Percentiles rank a stretch among this genome's conserved stretches.
Conservation (phyloP, 495 filamentous ascomycete species). For the Tuber umbilicatum region DNA sequence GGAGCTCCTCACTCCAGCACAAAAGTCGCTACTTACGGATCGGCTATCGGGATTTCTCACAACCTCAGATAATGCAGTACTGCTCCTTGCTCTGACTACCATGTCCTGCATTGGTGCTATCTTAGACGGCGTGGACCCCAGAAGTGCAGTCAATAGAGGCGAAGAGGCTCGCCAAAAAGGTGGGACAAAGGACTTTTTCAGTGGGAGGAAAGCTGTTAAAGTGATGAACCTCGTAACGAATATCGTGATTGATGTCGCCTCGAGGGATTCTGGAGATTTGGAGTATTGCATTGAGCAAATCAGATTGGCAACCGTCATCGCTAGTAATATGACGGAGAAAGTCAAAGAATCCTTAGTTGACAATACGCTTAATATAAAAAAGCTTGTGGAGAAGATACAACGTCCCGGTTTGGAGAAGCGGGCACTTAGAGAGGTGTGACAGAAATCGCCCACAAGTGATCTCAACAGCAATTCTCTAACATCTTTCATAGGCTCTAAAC, state of each 20-base stretch:
- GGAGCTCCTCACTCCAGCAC: constrained; percentile 27
- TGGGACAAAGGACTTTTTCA: constrained; percentile 34
- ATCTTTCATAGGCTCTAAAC: constrained; percentile 16
- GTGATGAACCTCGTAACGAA: constrained; percentile 34
- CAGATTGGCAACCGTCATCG: constrained; percentile 33
- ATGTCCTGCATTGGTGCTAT: constrained; percentile 27
- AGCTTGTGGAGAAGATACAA: constrained; percentile 33
- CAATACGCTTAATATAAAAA: constrained; percentile 20
- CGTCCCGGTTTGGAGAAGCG: constrained; percentile 19
- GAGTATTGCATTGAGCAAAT: constrained; percentile 29
- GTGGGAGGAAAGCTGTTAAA: constrained; percentile 36
- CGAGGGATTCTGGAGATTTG: constrained; percentile 29
- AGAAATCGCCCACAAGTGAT: not conserved
- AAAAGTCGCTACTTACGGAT: constrained; percentile 30
- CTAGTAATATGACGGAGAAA: constrained; percentile 23
- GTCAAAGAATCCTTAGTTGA: constrained; percentile 22
- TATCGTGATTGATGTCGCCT: constrained; percentile 36
- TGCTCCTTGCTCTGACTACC: constrained; percentile 32
- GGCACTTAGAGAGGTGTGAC: constrained; percentile 25
- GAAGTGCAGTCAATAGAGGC: constrained; percentile 6
- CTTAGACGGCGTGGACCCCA: constrained; percentile 14
- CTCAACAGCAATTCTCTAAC: constrained; percentile 15
- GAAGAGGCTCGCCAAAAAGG: constrained; percentile 15
- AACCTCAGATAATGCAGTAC: constrained; percentile 27
- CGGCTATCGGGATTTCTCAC: constrained; percentile 38